Evolutionary conservation across 139 green algal genomes (phyloP), one percentile per base, ranked within the genome.

Genomic region (Trebouxia sp.): DNA sequence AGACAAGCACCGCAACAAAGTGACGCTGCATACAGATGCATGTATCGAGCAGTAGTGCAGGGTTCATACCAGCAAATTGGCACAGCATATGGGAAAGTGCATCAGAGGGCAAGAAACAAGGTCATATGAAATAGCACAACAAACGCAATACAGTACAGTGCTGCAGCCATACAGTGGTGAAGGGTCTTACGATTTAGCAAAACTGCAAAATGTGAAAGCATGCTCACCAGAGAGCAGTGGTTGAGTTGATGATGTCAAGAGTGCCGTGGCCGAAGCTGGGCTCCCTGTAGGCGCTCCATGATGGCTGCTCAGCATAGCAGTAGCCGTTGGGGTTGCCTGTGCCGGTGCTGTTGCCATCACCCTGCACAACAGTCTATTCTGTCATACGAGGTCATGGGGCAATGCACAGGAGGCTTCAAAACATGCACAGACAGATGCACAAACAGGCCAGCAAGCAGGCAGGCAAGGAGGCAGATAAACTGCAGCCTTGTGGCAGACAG

Each of bases 261-360:
- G 86, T 79, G 24, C 88, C 91, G 35, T 93, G 88, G 37, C 92
- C 92, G 65, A 93, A 96, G 53, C 80, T 88, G n/a, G 89, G 84
- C 80, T 96, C 92, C 7, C 90, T 75, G 78, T 87, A 88, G 39
- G 85, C 83, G 20, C 72, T 79, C 72, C 72, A 79, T 14, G 30
- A 5, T 14, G 72, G 72, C 78, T 90, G 84, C 66, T 78, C 82
- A 66, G 50, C 78, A 66, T 86, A 86, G 80, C 86, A 88, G 82
- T 85, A 90, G 15, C 86, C 84, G n/a, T 3, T 32, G 22, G 75
- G 51, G 37, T 80, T 72, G 42, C 42, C 72, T 30, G 37, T 35
- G 6, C 66, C 66, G 3, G 66, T 84, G 30, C 42, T 78, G 80
- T 84, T 84, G 12, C 80, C 80, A 69, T 84, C 74, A 62, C 22